These are phyloP conservation scores for Rugonectria rugulosa DNA, from an alignment of 2,329 filamentous ascomycete genomes.

Conservation along the genomic window DNA sequence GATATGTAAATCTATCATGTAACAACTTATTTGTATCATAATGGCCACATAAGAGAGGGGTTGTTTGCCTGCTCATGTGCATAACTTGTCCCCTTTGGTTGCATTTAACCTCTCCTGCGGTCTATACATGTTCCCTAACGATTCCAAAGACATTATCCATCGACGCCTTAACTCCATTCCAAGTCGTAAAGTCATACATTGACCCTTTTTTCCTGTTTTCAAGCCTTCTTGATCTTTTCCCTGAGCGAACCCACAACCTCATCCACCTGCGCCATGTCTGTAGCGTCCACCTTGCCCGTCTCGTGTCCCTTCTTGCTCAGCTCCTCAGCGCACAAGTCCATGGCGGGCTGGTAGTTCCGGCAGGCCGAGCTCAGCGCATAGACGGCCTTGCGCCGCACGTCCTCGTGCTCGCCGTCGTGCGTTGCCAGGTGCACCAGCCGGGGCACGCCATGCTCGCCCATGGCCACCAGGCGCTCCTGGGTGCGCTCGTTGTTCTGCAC, in stretches of 20 bases:
- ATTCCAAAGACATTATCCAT: neutral
- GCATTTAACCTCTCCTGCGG: conserved; percentile 3
- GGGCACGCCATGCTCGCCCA: conserved; percentile 68
- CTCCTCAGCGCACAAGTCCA: conserved; percentile 72
- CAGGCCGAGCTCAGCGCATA: conserved; percentile 87
- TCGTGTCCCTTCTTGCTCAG: conserved; percentile 64
- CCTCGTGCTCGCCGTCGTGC: conserved; percentile 63
- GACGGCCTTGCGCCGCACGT: conserved; percentile 84
- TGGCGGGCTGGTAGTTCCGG: conserved; percentile 87
- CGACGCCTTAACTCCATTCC: conserved; percentile 47
- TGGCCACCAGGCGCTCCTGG: conserved; percentile 73
- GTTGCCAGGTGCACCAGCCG: conserved; percentile 72
- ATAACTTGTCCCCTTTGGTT: conserved; percentile 17
- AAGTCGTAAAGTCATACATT: conserved; percentile 42
- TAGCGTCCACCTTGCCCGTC: conserved; percentile 74
- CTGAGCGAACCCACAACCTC: conserved; percentile 73
- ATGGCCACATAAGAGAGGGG: conserved; percentile 31
- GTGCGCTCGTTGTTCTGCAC: conserved; percentile 93
- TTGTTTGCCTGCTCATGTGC: conserved; percentile 25
- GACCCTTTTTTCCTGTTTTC: conserved; percentile 11
- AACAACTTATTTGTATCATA: conserved; percentile 47
- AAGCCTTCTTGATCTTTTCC: conserved; percentile 54
- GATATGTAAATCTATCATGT: conserved; percentile 43
- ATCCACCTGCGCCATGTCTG: conserved; percentile 88
- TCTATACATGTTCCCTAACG: neutral